Evolutionary conservation across 192 early-diverging fungal genomes (phyloP).

Genomic region (Umbelopsis isabellina): DNA sequence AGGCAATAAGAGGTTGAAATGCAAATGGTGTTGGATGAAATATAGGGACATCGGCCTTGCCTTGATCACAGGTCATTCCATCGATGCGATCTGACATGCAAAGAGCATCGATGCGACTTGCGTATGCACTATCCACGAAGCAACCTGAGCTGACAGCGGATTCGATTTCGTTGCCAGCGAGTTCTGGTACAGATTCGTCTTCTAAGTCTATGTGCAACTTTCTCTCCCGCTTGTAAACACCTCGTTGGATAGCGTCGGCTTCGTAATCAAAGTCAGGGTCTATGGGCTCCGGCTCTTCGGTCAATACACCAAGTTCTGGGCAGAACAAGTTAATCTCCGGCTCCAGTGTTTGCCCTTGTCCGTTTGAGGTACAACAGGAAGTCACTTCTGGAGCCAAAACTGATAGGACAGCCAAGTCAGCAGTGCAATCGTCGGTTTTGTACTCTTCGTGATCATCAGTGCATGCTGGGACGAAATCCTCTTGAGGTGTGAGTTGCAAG

Average conservation of each 20-base stretch:
- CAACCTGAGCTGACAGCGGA: slow-evolving; percentile 11
- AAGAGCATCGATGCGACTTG: slow-evolving; percentile 6
- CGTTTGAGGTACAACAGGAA: neutral
- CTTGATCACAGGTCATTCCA: neutral
- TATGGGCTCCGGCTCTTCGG: slow-evolving; percentile 7
- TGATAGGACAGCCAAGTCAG: slow-evolving; percentile 2
- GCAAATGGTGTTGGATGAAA: neutral
- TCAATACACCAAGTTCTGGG: slow-evolving; percentile 13
- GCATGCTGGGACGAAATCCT: neutral
- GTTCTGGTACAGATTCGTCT: neutral
- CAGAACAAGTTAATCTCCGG: slow-evolving; percentile 13
- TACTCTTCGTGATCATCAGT: neutral
- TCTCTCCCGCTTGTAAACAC: slow-evolving; percentile 5
- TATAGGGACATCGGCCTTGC: neutral
- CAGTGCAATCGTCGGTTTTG: neutral
- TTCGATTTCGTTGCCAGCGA: slow-evolving; percentile 4
- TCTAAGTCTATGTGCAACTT: neutral
- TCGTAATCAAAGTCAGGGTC: slow-evolving; percentile 11
- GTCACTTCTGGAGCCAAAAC: slow-evolving; percentile 7
- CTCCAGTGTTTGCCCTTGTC: neutral
- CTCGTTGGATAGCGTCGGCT: slow-evolving; percentile 1
- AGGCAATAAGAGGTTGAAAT: slow-evolving; percentile 17
- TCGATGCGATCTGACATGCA: slow-evolving; percentile 11
- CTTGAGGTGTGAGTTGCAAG: slow-evolving; percentile 7
- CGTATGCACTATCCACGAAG: neutral